Evolutionary conservation across 192 early-diverging fungal species (phyloP).

Genomic region (Podila epicladia): DNA sequence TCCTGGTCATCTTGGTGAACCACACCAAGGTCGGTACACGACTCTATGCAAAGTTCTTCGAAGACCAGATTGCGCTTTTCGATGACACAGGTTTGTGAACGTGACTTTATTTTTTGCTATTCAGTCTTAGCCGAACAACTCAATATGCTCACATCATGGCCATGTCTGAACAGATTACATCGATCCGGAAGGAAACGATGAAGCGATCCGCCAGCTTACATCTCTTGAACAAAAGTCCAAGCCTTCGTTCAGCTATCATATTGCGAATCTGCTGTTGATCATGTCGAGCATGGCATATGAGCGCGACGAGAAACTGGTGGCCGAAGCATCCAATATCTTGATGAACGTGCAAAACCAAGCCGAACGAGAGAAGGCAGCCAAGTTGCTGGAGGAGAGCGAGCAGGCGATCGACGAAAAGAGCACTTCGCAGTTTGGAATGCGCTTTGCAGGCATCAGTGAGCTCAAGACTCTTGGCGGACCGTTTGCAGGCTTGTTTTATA

Average conservation of each 20-base stretch:
- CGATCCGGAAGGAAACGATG: conserved; percentile 42
- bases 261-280: conserved; percentile 56
- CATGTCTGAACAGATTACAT: conserved; percentile 12
- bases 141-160: not conserved
- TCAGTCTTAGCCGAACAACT: not conserved
- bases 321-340: conserved; percentile 49
- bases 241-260: conserved; percentile 47
- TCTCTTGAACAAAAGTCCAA: not conserved
- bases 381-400: conserved; percentile 50
- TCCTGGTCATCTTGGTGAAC: conserved; percentile 29
- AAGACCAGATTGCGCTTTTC: conserved; percentile 32
- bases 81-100: conserved; percentile 37
- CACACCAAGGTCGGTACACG: conserved; percentile 12
- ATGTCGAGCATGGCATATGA: conserved; percentile 60
- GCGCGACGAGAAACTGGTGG: conserved; percentile 56
- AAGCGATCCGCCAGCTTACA: conserved; percentile 23
- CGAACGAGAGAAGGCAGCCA: conserved; percentile 15
- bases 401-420: conserved; percentile 36
- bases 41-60: conserved; percentile 18
- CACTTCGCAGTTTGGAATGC: conserved; percentile 31
- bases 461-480: conserved; percentile 61
- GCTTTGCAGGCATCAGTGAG: conserved; percentile 58
- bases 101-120: not conserved
- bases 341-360: conserved; percentile 9
- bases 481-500: conserved; percentile 59